Conservation (phyloP, 257 asterid species). For the Agastache rugosa region DNA sequence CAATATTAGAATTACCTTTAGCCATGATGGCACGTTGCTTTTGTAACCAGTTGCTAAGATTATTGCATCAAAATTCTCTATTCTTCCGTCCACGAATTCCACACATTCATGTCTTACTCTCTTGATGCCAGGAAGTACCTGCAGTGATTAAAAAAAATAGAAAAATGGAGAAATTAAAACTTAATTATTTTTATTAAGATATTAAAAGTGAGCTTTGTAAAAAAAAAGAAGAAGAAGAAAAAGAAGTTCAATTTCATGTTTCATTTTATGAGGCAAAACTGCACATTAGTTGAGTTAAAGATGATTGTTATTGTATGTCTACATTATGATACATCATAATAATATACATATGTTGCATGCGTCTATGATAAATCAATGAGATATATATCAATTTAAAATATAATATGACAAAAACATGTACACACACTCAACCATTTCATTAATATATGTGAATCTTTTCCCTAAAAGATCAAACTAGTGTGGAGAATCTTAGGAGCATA, state of each 20-base stretch:
- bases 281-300: neutral
- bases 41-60: conserved; percentile 76
- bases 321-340: neutral
- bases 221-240: no score
- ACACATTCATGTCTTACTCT: conserved; percentile 46
- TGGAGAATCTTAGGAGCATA: conserved; percentile 9
- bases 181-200: neutral
- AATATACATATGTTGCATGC: neutral
- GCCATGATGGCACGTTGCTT: conserved; percentile 78
- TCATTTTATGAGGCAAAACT: neutral
- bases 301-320: no score
- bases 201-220: no score
- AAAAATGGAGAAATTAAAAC: neutral
- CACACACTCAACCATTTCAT: neutral
- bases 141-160: neutral
- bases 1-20: conserved; percentile 47
- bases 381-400: neutral
- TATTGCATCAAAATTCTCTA: conserved; percentile 58
- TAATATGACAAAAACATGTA: neutral
- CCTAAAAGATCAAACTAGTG: neutral
- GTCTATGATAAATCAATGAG: neutral
- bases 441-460: neutral
- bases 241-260: neutral
- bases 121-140: conserved; percentile 56
- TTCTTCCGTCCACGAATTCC: conserved; percentile 61